Base-by-base conservation (phyloP, 768 basidiomycete genomes). In the Serendipita sp. region DNA sequence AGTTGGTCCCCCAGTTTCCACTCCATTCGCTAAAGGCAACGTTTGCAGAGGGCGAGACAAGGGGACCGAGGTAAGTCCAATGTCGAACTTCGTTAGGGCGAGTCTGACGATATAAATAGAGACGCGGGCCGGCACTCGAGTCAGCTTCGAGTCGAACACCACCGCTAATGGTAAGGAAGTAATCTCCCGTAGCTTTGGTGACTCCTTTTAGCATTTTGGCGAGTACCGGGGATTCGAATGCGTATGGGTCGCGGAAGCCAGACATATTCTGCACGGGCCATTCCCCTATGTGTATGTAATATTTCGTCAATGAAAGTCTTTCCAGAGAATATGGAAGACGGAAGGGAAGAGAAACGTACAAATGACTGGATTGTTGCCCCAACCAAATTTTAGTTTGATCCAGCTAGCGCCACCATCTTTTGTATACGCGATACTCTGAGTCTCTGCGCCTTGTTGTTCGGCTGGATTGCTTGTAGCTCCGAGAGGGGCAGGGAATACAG, bases 171-270 rank as follows among this genome's bases (percentile, higher is more conserved):
- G 70, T 68, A 0, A 64, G 8, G 46, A 69, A 68, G 45, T 63
- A 63, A 8, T 56, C 30, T 52, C 66, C 68, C 2, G 67, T 64
- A 1, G 65, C 66, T 2, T 63, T 65, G 10, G 38, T 47, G 44
- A 60, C 34, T 4, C 28, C 47, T 52, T 63, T 47, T 23, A 68
- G 56, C 56, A 60, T 15, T 15, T 38, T 58, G 28, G 51, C n/a
- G 2, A 69, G 67, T 15, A 52, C 23, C 13, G 69, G 63, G n/a
- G 69, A 69, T 5, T 65, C 41, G 66, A 70, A 70, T 36, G 66
- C 64, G 63, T 70, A 70, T 1, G 70, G 70, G 30, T 70, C 70
- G 8, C 70, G 63, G 65, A 68, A 70, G 23, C 69, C 69, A 13
- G 69, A 64, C 63, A 64, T 8, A 18, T 18, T 23, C 32, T 60